Base-by-base conservation (phyloP, 495 filamentous ascomycete species). In the Acidiella bohemica region DNA sequence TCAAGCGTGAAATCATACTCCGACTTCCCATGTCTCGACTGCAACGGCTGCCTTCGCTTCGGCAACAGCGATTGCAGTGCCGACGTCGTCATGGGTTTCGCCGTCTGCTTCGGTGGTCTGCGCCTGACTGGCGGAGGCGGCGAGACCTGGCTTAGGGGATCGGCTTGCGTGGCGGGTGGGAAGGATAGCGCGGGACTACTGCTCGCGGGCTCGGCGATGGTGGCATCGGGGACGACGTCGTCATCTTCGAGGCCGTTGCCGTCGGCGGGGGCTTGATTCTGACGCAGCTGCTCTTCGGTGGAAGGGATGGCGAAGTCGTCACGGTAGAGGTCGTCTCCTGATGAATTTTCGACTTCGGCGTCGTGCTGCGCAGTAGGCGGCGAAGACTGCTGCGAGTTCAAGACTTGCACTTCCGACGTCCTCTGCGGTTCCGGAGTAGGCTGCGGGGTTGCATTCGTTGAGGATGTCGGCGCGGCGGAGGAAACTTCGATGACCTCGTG, bases 21-120 rank as follows among this genome's bases (percentile, higher is more conserved):
- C 14, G 52, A 29, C 26, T 38, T 37, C 5, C 39, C n/a, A n/a
- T 27, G 41, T 23, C 33, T 8, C 3, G 46, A 37, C 33, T 42
- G 51, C 44, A 26, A 39, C 13, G 30, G 46, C 18, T 36, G 28
- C 22, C 47, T 51, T 39, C 54, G 48, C 34, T 39, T 50, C 4
- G 62, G 56, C 23, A 59, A 48, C 5, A 60, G 42, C 6, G 58
- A 36, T 53, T 63, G 51, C 32, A 66, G 48, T 30, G 51, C 63
- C 12, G 44, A 55, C 39, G 50, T 61, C 13, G 44, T 53, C 36
- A 58, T 48, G 33, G 24, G 56, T 36, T 33, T 57, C 44, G 28
- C 51, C n/a, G n/a, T n/a, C n/a, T n/a, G n/a, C 47, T 31, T 60
- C 7, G 34, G 25, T 22, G 40, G 27, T 29, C 43, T 53, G 29